Evolutionary conservation across 140 eudicot genomes (phyloP), one percentile per base, ranked within the genome.

Genomic region (Oenanthe javanica): DNA sequence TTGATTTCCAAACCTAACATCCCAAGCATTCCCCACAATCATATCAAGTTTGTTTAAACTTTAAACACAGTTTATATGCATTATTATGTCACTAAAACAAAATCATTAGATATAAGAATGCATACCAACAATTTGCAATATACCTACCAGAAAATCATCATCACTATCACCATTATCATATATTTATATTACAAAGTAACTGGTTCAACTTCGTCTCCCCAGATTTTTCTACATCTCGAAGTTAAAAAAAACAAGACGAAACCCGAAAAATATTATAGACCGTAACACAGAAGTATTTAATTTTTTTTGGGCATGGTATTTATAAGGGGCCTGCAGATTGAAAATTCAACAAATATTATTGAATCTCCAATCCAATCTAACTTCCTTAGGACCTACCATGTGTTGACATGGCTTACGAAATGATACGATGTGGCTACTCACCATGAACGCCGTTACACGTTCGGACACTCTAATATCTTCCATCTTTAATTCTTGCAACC

Each of bases 371-470:
- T 91, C 98, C 76, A 93, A 78, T 84, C 93, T 89, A 5, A 91
- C 94, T 83, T 91, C 98, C 49, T 69, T 84, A 83, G 91, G 83
- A 2, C 94, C 97, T 83, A 86, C 75, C 77, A 82, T 86, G 77
- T 89, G 98, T 79, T 92, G 97, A 84, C 89, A 84, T 73, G 98
- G 98, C 86, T 94, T 94, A 10, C 94, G 86, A 77, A 94, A 94
- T 5, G 96, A 90, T 9, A 94, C 97, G 43, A 94, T 88, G 87
- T 92, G 98, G 89, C 97, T 94, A 81, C 87, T 89, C 46, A 81
- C 96, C 96, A 94, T 92, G 76, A 92, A 94, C 79, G 98, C 98
- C 77, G 98, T 94, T 72, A 94, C 96, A 48, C 96, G 83, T 82
- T 92, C 98, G 63, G 98, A 90, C 55, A 94, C 94, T 72, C 94